Conservation (phyloP, 176 grass and related monocot genomes). For the Ensete glaucum region DNA sequence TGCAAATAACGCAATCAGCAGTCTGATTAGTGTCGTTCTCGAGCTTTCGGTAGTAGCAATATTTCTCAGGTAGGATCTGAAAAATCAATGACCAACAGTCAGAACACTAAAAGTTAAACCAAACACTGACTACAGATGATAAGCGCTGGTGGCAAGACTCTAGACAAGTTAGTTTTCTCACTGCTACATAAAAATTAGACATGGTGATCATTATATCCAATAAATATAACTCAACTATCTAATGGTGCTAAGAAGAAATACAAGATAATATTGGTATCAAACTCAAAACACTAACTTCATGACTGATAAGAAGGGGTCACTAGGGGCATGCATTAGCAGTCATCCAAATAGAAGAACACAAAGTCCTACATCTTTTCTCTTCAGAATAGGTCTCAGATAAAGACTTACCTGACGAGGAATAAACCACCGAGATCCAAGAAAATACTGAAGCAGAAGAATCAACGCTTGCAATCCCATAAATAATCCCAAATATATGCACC, state of each 20-base stretch:
- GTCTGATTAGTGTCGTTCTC: conserved; percentile 52
- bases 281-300: no score
- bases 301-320: neutral
- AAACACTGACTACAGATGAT: neutral
- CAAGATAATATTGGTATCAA: no score
- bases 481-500: conserved; percentile 67
- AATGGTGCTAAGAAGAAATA: no score
- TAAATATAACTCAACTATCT: no score
- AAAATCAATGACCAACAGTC: conserved; percentile 4
- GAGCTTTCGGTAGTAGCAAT: conserved; percentile 79
- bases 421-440: conserved; percentile 91
- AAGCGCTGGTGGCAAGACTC: neutral
- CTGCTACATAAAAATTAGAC: no score
- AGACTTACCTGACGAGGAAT: conserved; percentile 79
- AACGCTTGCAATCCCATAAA: conserved; percentile 67
- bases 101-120: neutral
- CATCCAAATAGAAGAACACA: neutral
- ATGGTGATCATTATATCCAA: no score
- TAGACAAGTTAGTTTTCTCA: neutral
- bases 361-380: neutral
- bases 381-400: conserved; percentile 12
- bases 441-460: conserved; percentile 85
- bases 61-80: conserved; percentile 94
- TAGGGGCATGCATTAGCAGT: neutral
- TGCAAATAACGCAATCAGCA: conserved; percentile 86